Base-by-base conservation (phyloP, 805 yeast species). In the Barnettozyma wickerhamii region DNA sequence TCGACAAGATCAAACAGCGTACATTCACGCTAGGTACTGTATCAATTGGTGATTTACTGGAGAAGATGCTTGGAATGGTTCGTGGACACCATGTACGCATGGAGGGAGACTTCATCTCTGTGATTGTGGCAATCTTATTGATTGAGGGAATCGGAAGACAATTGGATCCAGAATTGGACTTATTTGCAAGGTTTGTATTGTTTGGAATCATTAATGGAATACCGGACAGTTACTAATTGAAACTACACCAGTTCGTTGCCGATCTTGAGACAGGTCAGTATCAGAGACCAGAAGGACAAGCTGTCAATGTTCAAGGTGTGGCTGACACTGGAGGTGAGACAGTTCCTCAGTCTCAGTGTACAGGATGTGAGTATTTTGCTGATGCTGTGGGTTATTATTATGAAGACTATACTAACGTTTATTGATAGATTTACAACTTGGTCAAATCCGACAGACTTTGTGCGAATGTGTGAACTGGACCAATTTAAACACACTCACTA, bases 71-170 rank as follows among this genome's bases (percentile, higher is more conserved):
- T 43, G 70, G 81, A 4, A 89, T 93, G 97, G 98, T 93, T 15
- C 70, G 98, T 46, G 68, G 71, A 10, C 99, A 93, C 61, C 99
- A 93, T 62, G 99, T 93, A 18, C 74, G 96, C 56, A 85, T 93
- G 95, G 99, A 93, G 58, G 95, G 95, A 6, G 99, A 93, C 62
- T 93, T 93, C 57, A 81, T 93, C 32, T 88, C 95, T 23, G 96
- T 93, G 19, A 84, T 93, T n/a, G 88, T 93, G 24, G 96, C 98
- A 1, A 89, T 93, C 19, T 65, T 93, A 40, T 68, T 93, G 41
- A 66, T 93, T 42, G 99, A 93, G 62, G 99, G 99, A 10, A 84
- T 93, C 40, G 98, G 99, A 17, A 73, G 98, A 57, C 95, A 84
- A 62, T 69, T 93, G 41, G 95, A 93, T 62, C 97, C 98, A 2